Evolutionary conservation across 345 rosid genomes (phyloP).

Genomic region (Aethionema arabicum): DNA sequence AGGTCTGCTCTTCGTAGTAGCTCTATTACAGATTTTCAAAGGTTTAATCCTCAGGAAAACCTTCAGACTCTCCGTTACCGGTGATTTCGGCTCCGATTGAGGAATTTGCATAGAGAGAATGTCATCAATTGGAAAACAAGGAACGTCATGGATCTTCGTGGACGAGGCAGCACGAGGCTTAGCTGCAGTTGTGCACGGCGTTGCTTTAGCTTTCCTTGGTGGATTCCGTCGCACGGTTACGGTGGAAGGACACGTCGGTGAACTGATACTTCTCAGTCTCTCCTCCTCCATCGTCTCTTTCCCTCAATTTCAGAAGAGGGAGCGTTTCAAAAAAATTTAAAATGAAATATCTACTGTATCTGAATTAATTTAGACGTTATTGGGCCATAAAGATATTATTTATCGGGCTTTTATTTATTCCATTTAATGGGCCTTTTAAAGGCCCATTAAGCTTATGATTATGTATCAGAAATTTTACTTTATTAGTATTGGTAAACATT

Average conservation of each 20-base stretch:
- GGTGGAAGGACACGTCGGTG: slow-evolving; percentile 49
- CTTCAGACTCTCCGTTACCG: slow-evolving; percentile 49
- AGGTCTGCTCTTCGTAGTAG: slow-evolving; percentile 32
- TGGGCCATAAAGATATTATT: too few species aligned
- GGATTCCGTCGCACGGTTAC: slow-evolving; percentile 77
- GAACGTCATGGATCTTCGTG: slow-evolving; percentile 35
- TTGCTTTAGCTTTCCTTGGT: slow-evolving; percentile 65
- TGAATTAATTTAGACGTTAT: too few species aligned
- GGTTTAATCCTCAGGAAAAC: slow-evolving; percentile 73
- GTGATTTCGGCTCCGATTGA: not conserved
- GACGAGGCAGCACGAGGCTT: slow-evolving; percentile 25
- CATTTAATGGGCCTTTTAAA: slow-evolving; percentile 1
- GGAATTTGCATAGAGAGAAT: slow-evolving; percentile 46
- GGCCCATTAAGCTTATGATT: slow-evolving; percentile 21
- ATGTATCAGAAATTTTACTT: not conserved
- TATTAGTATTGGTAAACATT: slow-evolving; percentile 4
- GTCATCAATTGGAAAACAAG: slow-evolving; percentile 67
- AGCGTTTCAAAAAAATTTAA: slow-evolving; percentile 14
- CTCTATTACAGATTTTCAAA: slow-evolving; percentile 18
- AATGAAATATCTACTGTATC: not conserved
- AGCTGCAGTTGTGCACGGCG: slow-evolving; percentile 41
- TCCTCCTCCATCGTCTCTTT: slow-evolving; percentile 18
- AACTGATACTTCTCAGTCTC: slow-evolving; percentile 41
- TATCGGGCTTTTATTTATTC: not conserved
- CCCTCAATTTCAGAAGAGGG: slow-evolving; percentile 33